Evolutionary conservation across 257 asterid species (phyloP).

Genomic region (Linderniella brevidens): DNA sequence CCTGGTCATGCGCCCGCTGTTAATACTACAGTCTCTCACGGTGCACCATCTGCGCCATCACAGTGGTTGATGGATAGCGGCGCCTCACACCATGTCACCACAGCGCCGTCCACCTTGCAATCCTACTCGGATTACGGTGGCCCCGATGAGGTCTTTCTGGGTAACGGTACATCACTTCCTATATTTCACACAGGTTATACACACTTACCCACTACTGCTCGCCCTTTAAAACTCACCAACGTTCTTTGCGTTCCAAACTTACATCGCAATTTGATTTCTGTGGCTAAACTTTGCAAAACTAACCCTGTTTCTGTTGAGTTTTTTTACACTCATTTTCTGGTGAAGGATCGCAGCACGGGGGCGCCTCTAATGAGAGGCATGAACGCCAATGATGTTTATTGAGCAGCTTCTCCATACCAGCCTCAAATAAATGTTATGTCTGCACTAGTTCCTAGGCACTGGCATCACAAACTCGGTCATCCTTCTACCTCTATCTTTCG

Average conservation of each 20-base stretch:
- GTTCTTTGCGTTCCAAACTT: conserved; percentile 2
- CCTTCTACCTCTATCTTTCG: no score
- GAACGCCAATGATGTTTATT: not conserved
- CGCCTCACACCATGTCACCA: conserved; percentile 10
- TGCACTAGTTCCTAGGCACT: no score
- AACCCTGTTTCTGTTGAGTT: conserved; percentile 1
- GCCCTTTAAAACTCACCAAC: not conserved
- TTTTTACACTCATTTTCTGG: not conserved
- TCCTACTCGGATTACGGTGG: conserved; percentile 1
- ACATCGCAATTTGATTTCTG: not conserved
- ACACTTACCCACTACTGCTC: not conserved
- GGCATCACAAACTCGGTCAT: no score
- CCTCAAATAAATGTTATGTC: not conserved
- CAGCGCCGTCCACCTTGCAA: not conserved
- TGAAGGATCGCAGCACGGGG: not conserved
- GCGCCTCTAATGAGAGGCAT: not conserved
- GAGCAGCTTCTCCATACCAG: not conserved
- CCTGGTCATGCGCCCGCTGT: not conserved
- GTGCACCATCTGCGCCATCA: not conserved
- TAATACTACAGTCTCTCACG: not conserved
- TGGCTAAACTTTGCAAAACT: not conserved
- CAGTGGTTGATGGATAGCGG: conserved; percentile 6
- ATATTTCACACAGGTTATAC: conserved; percentile 6
- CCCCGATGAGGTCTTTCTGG: conserved; percentile 1
- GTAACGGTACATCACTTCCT: conserved; percentile 1